Conservation (phyloP, 257 asterid genomes). For the Solanum raphanifolium region DNA sequence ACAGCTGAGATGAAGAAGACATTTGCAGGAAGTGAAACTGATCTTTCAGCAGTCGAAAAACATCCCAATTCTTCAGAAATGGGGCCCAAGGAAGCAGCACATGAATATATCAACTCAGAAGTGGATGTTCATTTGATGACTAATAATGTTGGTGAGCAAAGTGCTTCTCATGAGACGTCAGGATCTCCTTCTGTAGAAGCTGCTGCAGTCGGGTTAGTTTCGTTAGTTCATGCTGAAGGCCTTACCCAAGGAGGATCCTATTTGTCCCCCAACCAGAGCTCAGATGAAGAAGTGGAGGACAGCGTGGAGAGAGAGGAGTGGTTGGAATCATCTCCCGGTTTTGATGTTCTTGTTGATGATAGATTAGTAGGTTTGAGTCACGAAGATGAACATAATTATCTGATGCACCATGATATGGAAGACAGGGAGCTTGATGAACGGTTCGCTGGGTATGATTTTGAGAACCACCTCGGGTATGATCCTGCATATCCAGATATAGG, state of each 20-base stretch:
- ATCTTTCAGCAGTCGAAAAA: constrained; percentile 7
- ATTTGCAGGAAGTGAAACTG: constrained; percentile 12
- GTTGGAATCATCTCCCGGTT: constrained; percentile 31
- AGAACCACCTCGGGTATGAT: constrained; percentile 13
- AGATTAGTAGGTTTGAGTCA: constrained; percentile 11
- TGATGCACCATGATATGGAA: constrained; percentile 10
- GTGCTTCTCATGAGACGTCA: constrained; percentile 2
- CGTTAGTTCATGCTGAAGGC: constrained; percentile 4
- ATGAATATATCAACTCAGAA: not conserved
- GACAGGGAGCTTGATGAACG: constrained; percentile 10
- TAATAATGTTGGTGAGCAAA: constrained; percentile 1
- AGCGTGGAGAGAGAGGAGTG: constrained; percentile 17
- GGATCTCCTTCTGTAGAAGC: constrained; percentile 18
- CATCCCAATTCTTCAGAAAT: not conserved
- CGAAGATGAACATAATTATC: constrained; percentile 13
- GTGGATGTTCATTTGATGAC: not conserved
- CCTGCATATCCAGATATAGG: constrained; percentile 13
- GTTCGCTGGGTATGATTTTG: constrained; percentile 10
- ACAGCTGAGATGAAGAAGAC: constrained; percentile 8
- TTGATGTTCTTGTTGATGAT: constrained; percentile 32
- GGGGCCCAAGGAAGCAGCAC: not conserved
- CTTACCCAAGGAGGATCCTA: constrained; percentile 1
- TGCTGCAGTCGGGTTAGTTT: constrained; percentile 14
- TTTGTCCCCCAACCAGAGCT: constrained; percentile 11
- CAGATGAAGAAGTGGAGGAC: constrained; percentile 13